phyloP scores from a whole-genome alignment of 495 filamentous ascomycete genomes.

The Parathielavia appendiculata region DNA sequence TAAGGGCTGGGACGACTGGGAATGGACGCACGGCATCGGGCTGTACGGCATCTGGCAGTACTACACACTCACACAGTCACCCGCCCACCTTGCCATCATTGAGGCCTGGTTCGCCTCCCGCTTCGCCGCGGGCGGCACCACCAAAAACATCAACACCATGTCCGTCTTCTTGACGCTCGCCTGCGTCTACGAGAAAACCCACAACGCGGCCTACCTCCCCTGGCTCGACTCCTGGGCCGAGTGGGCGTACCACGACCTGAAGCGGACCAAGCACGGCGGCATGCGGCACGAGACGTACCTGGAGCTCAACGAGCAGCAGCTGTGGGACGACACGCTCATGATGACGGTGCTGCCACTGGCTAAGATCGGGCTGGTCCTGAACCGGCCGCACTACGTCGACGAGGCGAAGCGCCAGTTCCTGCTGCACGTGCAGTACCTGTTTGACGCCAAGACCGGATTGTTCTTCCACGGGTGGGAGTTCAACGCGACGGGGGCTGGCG shows the following conservation, averaged over 20 bases:
- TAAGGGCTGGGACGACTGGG: conserved; percentile 73
- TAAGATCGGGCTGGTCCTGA: conserved; percentile 64
- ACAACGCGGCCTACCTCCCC: conserved; percentile 55
- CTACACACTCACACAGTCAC: conserved; percentile 56
- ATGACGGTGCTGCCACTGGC: conserved; percentile 74
- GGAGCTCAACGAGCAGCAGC: conserved; percentile 58
- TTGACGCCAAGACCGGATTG: conserved; percentile 59
- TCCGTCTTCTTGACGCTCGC: conserved; percentile 65
- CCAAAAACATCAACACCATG: conserved; percentile 82
- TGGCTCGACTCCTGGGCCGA: conserved; percentile 73
- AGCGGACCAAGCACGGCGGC: conserved; percentile 62
- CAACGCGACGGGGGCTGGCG: conserved; percentile 35
- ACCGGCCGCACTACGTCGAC: conserved; percentile 59
- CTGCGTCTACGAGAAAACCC: conserved; percentile 62
- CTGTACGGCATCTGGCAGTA: conserved; percentile 76
- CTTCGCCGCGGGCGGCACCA: conserved; percentile 62
- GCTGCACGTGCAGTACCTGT: conserved; percentile 65
- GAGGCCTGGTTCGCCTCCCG: conserved; percentile 62
- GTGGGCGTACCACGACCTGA: conserved; percentile 69
- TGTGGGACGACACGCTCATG: conserved; percentile 78
- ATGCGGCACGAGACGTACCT: conserved; percentile 71
- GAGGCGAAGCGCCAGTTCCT: conserved; percentile 71
- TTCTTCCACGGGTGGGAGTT: conserved; percentile 78
- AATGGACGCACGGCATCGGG: conserved; percentile 76
- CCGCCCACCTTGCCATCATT: conserved; percentile 52